These are phyloP conservation scores for Boletus calvinii DNA, from an alignment of 1,284 basidiomycete species.

Conservation along the genomic window DNA sequence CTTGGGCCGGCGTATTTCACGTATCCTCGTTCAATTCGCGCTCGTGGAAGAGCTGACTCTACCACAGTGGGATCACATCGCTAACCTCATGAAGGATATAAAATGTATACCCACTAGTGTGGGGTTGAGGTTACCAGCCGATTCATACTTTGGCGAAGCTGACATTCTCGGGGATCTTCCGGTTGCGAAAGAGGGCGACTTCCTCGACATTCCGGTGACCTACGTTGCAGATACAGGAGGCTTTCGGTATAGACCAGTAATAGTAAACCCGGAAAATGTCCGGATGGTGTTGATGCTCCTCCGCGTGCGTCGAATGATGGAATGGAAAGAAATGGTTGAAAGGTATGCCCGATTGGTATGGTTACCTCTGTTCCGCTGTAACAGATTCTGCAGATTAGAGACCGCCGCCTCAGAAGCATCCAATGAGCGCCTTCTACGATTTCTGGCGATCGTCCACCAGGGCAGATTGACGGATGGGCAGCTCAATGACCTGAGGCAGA, in stretches of 20 bases:
- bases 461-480: background rate
- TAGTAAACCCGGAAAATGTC: background rate
- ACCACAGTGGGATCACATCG: constrained; percentile 64
- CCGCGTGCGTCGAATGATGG: constrained; percentile 6
- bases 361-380: background rate
- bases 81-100: constrained; percentile 54
- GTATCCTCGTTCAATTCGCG: constrained; percentile 76
- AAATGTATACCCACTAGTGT: constrained; percentile 77
- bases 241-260: background rate
- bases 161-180: constrained; percentile 23
- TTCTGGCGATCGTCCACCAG: background rate
- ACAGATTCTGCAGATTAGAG: constrained; percentile 14
- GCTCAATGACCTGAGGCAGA: constrained; percentile 3
- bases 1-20: constrained; percentile 41
- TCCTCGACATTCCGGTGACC: constrained; percentile 4
- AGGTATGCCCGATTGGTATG: constrained; percentile 4
- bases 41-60: constrained; percentile 63
- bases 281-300: constrained; percentile 4
- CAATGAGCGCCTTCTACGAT: constrained; percentile 15
- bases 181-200: constrained; percentile 7
- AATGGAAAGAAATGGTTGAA: constrained; percentile 13
- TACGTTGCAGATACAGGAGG: background rate
- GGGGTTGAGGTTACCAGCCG: constrained; percentile 13
- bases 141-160: constrained; percentile 26
- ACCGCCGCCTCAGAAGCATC: constrained; percentile 11